Base-by-base conservation (phyloP, 2,329 filamentous ascomycete species). In the Reticulascus tulasneorum region DNA sequence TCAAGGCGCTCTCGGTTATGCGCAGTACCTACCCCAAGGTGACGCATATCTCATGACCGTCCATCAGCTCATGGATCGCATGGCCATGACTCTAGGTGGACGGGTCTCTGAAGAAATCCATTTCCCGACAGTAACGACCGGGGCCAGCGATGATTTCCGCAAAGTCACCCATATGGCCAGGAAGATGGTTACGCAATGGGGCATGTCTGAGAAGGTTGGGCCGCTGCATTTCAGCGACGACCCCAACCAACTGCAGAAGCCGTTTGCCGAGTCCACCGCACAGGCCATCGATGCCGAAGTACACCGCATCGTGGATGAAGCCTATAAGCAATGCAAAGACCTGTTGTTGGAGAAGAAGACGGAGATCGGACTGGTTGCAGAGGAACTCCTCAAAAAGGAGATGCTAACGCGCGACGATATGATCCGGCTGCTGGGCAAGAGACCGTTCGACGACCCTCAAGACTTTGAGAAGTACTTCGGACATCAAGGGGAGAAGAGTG, bases 151-250 rank as follows among this genome's bases (percentile, higher is more conserved):
- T 60, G 93, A 98, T 60, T 98, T 98, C 77, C 91, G 93, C 66
- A 98, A 98, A 68, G 93, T 97, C 25, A 96, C 93, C 3, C 79
- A 82, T 38, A 91, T 96, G 85, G 94, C 93, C 4, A 94, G 86
- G 13, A 84, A 86, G 44, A 98, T 98, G 93, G 93, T 98, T 20
- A 98, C 91, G n/a, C 87, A 95, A 61, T 98, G 89, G 83, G 93
- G 93, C 49, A 98, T 98, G 93, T 94, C 86, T 25, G 79, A 86
- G 49, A 94, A 94, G 67, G 83, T 98, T 29, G 91, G 91, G 20
- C 90, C 90, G 47, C 74, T 98, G 45, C 86, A 94, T 71, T 98
- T 91, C 62, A 84, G 93, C 52, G 85, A 86, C 57, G 75, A 88
- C 54, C 77, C 85, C 46, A 85, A 86, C 58, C 82, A 86, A 55